Evolutionary conservation across 352 stramenopile species (phyloP).

Genomic region (Globisporangium middletonii): DNA sequence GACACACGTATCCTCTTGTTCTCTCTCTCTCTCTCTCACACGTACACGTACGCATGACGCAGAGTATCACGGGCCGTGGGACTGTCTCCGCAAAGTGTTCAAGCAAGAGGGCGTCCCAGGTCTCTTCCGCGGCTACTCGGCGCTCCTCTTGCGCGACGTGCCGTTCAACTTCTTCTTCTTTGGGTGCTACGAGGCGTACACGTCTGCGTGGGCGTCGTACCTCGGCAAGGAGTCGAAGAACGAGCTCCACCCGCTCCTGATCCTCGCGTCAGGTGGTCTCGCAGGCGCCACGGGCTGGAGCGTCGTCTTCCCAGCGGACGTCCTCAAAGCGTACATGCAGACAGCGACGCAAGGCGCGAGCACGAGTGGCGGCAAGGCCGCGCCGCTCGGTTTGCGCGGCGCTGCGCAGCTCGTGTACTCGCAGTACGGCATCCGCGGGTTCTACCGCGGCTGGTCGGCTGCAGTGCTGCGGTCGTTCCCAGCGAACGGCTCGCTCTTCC

Average conservation of each 20-base stretch:
- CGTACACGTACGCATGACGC: neutral
- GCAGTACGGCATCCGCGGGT: slow-evolving; percentile 64
- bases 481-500: slow-evolving; percentile 84
- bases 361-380: neutral
- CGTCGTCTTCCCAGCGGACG: slow-evolving; percentile 82
- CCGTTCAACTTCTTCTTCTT: slow-evolving; percentile 92
- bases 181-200: slow-evolving; percentile 75
- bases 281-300: slow-evolving; percentile 77
- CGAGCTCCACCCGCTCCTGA: slow-evolving; percentile 63
- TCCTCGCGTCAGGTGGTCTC: slow-evolving; percentile 72
- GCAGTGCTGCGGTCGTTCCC: slow-evolving; percentile 84
- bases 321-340: slow-evolving; percentile 85
- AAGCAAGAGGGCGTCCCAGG: slow-evolving; percentile 54
- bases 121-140: slow-evolving; percentile 77
- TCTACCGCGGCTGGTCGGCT: slow-evolving; percentile 85
- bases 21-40: neutral
- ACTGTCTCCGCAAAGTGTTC: slow-evolving; percentile 64
- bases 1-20: neutral
- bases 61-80: slow-evolving; percentile 59
- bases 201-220: slow-evolving; percentile 35
- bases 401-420: slow-evolving; percentile 54
- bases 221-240: slow-evolving; percentile 56
- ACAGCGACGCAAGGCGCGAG: slow-evolving; percentile 25
- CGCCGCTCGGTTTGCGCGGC: slow-evolving; percentile 29
- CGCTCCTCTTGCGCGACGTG: slow-evolving; percentile 80